Base-by-base conservation (phyloP, 2,329 filamentous ascomycete genomes). In the Aspergillus unguis region DNA sequence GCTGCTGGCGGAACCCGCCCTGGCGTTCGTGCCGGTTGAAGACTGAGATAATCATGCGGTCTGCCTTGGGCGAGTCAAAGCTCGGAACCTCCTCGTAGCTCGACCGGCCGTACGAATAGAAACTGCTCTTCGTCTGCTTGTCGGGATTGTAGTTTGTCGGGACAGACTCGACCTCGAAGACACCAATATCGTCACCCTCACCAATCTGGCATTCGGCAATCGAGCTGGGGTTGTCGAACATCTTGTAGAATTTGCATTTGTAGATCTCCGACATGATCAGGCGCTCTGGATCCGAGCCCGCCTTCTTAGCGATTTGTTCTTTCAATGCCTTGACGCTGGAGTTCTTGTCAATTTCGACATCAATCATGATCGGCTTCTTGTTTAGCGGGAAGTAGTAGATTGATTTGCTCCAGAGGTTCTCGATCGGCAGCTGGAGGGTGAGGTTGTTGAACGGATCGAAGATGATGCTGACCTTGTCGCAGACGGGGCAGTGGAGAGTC, bases 401-500 rank as follows among this genome's bases (percentile, higher is more conserved):
- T 1, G 80, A 79, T 58, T 87, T 86, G 53, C 77, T 80, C 87
- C 90, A 96, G 41, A 90, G 81, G 58, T 87, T 91, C 68, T 94
- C 87, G 50, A 96, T 84, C 0, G 94, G 94, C 32, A 99, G 77
- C 52, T 95, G 94, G 26, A 99, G 77, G 0, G 94, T 96, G 54
- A 99, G 75, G 59, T 95, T 94, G 71, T 91, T 96, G 78, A 95
- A 99, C 0, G 94, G 94, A 68, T 99, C 94, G 66, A 99, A 99
- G 0, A 94, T 97, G 63, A 99, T 96, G 81, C 92, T 96, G 72
- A 97, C 88, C 75, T 97, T 99, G 62, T 87, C 82, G 70, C 94
- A 99, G 6, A 81, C 82, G 0, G 94, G 94, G 66, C 94, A 99
- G 58, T 94, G 87, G 58, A 99, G 82, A 0, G 92, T 97, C 41